Evolutionary conservation across 331 rosid genomes (phyloP).

Genomic region (Ulmus americana): DNA sequence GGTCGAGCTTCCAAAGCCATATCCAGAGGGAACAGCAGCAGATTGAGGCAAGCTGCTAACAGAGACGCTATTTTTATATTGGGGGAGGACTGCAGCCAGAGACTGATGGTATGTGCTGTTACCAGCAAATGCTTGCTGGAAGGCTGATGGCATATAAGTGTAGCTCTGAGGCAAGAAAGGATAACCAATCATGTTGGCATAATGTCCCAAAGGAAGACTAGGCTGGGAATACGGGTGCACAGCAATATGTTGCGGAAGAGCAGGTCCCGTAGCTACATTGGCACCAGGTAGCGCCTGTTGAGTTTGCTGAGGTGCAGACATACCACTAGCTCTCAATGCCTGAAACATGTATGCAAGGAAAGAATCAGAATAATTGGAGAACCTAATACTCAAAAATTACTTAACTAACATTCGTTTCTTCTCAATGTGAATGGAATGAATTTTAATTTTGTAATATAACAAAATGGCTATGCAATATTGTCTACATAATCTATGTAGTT

Average conservation of each 20-base stretch:
- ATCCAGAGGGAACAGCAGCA: slow-evolving; percentile 75
- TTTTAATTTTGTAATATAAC: background rate
- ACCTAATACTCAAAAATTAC: background rate
- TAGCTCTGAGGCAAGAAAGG: slow-evolving; percentile 97
- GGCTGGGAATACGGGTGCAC: slow-evolving; percentile 96
- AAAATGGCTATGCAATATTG: too few relatives aligned
- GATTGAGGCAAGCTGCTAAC: slow-evolving; percentile 95
- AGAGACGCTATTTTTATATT: slow-evolving; percentile 84
- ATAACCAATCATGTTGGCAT: slow-evolving; percentile 88
- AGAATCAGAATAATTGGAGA: slow-evolving; percentile 12
- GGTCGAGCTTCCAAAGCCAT: slow-evolving; percentile 83
- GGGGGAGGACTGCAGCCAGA: slow-evolving; percentile 90
- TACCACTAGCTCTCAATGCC: slow-evolving; percentile 69
- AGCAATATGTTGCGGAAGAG: slow-evolving; percentile 89
- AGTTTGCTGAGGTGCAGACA: slow-evolving; percentile 63
- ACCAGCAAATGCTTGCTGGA: slow-evolving; percentile 90
- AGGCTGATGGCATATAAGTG: slow-evolving; percentile 93
- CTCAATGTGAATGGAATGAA: background rate
- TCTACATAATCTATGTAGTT: too few relatives aligned
- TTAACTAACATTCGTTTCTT: background rate
- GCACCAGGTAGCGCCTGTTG: slow-evolving; percentile 61
- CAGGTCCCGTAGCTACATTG: slow-evolving; percentile 72
- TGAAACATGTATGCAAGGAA: slow-evolving; percentile 33
- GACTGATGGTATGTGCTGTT: slow-evolving; percentile 93
- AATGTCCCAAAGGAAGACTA: slow-evolving; percentile 79